Evolutionary conservation across 202 grass and related monocot species (phyloP).

Genomic region (Sporobolus alterniflorus): DNA sequence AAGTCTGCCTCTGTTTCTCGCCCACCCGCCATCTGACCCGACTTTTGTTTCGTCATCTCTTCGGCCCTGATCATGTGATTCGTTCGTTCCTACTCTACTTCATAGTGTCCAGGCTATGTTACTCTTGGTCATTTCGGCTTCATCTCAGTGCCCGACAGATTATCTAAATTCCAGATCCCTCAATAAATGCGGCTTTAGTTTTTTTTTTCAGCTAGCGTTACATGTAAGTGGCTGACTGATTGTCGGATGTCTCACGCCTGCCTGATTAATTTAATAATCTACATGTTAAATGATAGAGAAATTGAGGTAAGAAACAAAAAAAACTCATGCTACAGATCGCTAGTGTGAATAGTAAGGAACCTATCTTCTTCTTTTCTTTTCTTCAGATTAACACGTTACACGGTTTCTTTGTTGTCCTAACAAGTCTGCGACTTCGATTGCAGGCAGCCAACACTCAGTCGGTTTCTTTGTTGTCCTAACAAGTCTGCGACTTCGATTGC

Average conservation of each 20-base stretch:
- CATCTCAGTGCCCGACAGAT: too few relatives aligned
- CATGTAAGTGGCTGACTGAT: not conserved
- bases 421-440: not conserved
- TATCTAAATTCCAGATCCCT: not conserved
- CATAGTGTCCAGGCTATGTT: too few relatives aligned
- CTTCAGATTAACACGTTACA: not conserved
- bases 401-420: not conserved
- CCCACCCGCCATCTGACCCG: too few relatives aligned
- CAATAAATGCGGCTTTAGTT: not conserved
- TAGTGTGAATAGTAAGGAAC: not conserved
- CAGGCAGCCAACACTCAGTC: slow-evolving; percentile 42
- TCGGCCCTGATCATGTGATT: too few relatives aligned
- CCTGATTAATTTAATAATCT: too few relatives aligned
- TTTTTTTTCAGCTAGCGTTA: too few relatives aligned
- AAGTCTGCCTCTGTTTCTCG: too few relatives aligned
- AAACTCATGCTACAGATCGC: not conserved
- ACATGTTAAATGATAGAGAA: not conserved
- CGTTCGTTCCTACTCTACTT: too few relatives aligned
- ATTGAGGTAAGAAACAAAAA: too few relatives aligned
- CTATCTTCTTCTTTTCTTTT: not conserved
- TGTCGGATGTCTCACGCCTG: too few relatives aligned
- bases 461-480: not conserved
- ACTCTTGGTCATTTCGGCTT: not conserved
- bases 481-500: not conserved
- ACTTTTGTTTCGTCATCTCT: too few relatives aligned